Percentiles rank a stretch among this genome's conserved stretches.
Evolutionary conservation across 164 flowering plant species (phyloP).

Genomic region (Dillenia suffruticosa): DNA sequence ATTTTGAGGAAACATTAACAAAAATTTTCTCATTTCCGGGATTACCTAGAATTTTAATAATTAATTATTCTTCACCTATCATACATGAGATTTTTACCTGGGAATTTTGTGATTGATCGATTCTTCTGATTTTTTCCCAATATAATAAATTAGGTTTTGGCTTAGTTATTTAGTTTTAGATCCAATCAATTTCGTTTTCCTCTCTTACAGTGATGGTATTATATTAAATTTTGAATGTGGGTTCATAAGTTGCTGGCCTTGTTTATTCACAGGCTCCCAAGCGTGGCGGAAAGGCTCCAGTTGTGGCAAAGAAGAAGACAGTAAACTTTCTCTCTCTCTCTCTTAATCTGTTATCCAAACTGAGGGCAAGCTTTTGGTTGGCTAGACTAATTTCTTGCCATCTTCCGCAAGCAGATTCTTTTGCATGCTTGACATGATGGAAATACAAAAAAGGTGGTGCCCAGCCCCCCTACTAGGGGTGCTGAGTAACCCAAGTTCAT

Average conservation of each 20-base stretch:
- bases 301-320: conserved; percentile 37
- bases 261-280: conserved; percentile 36
- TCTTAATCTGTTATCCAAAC: neutral
- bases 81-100: too few species aligned
- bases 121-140: neutral
- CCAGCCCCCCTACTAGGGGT: too few species aligned
- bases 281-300: conserved; percentile 37
- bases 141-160: neutral
- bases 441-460: too few species aligned
- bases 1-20: too few species aligned
- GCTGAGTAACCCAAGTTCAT: too few species aligned
- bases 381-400: neutral
- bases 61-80: too few species aligned
- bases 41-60: too few species aligned
- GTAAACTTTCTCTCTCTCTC: conserved; percentile 11
- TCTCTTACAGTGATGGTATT: neutral
- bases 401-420: neutral
- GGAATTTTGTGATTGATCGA: neutral
- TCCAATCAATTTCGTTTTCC: neutral
- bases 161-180: neutral
- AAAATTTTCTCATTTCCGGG: too few species aligned
- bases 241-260: too few species aligned
- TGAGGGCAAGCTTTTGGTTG: neutral
- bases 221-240: neutral
- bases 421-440: neutral